Conservation (phyloP, 495 filamentous ascomycete species). For the Aspergillus carlsbadensis region DNA sequence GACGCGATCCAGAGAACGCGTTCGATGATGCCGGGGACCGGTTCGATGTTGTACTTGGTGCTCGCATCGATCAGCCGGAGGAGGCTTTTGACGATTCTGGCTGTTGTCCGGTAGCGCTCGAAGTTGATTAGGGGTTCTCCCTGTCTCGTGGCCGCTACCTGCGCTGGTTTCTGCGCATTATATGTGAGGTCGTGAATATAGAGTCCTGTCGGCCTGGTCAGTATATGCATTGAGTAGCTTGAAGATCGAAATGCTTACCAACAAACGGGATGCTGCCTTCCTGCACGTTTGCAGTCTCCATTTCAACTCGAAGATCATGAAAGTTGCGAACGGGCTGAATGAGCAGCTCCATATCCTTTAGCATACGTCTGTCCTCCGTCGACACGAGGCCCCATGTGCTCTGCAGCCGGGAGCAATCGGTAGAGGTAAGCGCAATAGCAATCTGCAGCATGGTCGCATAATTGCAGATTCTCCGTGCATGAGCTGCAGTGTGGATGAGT, state of each 20-base stretch:
- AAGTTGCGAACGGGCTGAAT: conserved; percentile 92
- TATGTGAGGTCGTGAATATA: conserved; percentile 98
- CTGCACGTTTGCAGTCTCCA: conserved; percentile 76
- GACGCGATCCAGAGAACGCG: conserved; percentile 95
- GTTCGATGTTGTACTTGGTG: conserved; percentile 79
- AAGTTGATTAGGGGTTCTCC: conserved; percentile 86
- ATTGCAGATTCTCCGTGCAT: conserved; percentile 83
- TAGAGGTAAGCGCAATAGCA: conserved; percentile 82
- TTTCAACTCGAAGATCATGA: conserved; percentile 81
- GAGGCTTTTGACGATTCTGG: conserved; percentile 90
- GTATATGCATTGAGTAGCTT: not conserved
- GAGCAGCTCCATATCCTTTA: conserved; percentile 79
- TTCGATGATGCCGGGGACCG: conserved; percentile 83
- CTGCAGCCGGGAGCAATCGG: conserved; percentile 72
- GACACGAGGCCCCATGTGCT: conserved; percentile 83
- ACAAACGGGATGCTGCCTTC: conserved; percentile 96
- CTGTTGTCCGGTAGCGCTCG: conserved; percentile 86
- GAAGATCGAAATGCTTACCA: conserved; percentile 42
- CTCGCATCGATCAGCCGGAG: conserved; percentile 90
- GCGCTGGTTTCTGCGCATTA: conserved; percentile 83
- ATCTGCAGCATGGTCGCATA: conserved; percentile 97
- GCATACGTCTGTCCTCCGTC: conserved; percentile 61
- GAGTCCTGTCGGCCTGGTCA: conserved; percentile 46
- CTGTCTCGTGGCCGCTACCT: conserved; percentile 52
- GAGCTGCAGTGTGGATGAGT: conserved; percentile 85